Evolutionary conservation across 108 stramenopile genomes (phyloP), one percentile per base, ranked within the genome.

Genomic region (Fragilaria radians): DNA sequence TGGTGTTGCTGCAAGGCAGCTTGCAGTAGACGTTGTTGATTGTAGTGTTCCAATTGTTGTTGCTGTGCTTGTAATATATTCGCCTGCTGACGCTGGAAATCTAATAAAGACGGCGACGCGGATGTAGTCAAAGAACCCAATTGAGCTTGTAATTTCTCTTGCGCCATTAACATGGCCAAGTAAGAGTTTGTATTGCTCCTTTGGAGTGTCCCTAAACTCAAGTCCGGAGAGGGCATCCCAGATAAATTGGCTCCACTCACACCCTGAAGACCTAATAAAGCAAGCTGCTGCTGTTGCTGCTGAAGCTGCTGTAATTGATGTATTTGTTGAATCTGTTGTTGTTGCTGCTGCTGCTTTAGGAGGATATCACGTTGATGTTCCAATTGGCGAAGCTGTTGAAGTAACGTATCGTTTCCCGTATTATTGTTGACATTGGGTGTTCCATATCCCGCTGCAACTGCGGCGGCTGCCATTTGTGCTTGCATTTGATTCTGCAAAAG

Each of bases 191-290:
- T 62, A 32, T 64, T 64, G 24, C 26, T 46, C n/a, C 36, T 28
- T 34, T 52, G 28, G 24, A 70, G 69, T 42, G 69, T 64, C 30
- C 55, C 31, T 17, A 70, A 42, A 18, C 32, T 32, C n/a, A n/a
- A n/a, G n/a, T n/a, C n/a, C n/a, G n/a, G n/a, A n/a, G n/a, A n/a
- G n/a, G n/a, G n/a, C 32, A 62, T n/a, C 1, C 28, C 36, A 42
- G 36, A 42, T 11, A 11, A 14, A 42, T 42, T 42, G 11, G 36
- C 36, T 11, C 14, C 14, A 22, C 29, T 27, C 23, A 4, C 47
- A 32, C 46, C 46, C 14, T 24, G 45, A 47, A 3, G 59, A 11
- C 17, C 21, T 1, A 59, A 14, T 7, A 14, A 7, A 11, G 36
- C 36, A 7, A 42, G 14, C 36, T 42, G 55, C 55, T 56, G 28